phyloP scores from a whole-genome alignment of 2,329 filamentous ascomycete genomes.

The Pseudogymnoascus sp. region DNA sequence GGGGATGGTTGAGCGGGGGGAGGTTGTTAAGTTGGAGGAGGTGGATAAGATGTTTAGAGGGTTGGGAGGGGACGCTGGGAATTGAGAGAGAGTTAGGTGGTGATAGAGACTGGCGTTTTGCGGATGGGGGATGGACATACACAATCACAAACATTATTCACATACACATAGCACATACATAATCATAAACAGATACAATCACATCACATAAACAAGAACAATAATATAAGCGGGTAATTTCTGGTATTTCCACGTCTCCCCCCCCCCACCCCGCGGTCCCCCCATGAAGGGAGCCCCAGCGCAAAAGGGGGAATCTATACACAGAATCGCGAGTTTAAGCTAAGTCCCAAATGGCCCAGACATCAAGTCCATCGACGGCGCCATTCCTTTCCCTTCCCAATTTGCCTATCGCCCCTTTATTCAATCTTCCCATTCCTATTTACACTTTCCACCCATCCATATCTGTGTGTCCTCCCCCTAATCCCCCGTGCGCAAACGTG shows the following conservation, averaged over 20 bases:
- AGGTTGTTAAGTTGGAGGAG: conserved; percentile 31
- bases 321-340: conserved; percentile 57
- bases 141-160: not conserved
- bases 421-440: not conserved
- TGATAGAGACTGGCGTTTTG: no score
- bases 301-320: conserved; percentile 47
- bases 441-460: not conserved
- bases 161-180: not conserved
- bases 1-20: conserved; percentile 37
- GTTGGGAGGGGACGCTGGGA: not conserved
- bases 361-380: not conserved
- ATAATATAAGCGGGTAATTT: conserved; percentile 55
- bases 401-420: not conserved
- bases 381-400: not conserved
- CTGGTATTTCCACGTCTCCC: conserved; percentile 51
- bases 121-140: no score
- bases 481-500: not conserved
- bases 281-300: not conserved
- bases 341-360: conserved; percentile 25
- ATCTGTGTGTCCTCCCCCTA: not conserved
- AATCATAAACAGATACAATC: not conserved
- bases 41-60: conserved; percentile 15
- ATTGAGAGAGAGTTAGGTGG: no score
- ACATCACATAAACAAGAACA: conserved; percentile 6
- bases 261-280: not conserved